Percentiles rank a stretch among this genome's conserved stretches.
These are phyloP conservation scores for Paecilomyces sp. DNA, from an alignment of 2,329 filamentous ascomycete genomes.

Conservation along the genomic window DNA sequence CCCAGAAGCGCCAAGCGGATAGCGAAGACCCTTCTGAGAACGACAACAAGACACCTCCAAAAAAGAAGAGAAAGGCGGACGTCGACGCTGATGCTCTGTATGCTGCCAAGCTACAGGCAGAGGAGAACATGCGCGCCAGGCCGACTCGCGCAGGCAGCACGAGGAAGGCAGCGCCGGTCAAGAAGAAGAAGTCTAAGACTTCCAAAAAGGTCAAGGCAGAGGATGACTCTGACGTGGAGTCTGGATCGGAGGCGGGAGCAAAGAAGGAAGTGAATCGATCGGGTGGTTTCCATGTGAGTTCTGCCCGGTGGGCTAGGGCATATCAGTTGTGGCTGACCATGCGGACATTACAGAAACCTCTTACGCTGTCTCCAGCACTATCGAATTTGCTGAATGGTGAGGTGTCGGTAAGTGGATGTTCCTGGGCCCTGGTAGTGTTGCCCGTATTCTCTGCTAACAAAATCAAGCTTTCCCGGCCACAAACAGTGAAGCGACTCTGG, in stretches of 20 bases:
- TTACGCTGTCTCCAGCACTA: constrained; percentile 39
- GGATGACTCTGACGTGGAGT: constrained; percentile 72
- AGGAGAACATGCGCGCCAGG: constrained; percentile 72
- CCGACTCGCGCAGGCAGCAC: constrained; percentile 67
- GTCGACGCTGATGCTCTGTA: constrained; percentile 78
- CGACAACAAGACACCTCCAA: constrained; percentile 29
- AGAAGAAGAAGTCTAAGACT: constrained; percentile 56
- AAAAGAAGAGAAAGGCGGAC: constrained; percentile 56
- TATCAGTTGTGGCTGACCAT: constrained; percentile 3
- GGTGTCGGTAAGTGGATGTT: constrained; percentile 27
- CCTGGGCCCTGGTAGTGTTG: not conserved
- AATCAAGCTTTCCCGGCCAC: constrained; percentile 74
- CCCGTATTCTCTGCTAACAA: constrained; percentile 12
- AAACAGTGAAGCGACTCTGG: constrained; percentile 96
- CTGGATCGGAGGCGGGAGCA: constrained; percentile 47
- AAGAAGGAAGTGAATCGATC: constrained; percentile 65
- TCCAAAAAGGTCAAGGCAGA: constrained; percentile 65
- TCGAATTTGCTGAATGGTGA: constrained; percentile 39
- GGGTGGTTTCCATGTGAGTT: constrained; percentile 75
- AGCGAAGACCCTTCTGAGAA: constrained; percentile 35
- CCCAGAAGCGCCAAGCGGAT: constrained; percentile 35
- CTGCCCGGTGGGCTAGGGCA: not conserved
- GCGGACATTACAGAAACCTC: constrained; percentile 31
- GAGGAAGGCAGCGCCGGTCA: constrained; percentile 51
- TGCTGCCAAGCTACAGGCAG: constrained; percentile 81